phyloP scores from a whole-genome alignment of 345 rosid genomes.

The Eucalyptus curtisii region DNA sequence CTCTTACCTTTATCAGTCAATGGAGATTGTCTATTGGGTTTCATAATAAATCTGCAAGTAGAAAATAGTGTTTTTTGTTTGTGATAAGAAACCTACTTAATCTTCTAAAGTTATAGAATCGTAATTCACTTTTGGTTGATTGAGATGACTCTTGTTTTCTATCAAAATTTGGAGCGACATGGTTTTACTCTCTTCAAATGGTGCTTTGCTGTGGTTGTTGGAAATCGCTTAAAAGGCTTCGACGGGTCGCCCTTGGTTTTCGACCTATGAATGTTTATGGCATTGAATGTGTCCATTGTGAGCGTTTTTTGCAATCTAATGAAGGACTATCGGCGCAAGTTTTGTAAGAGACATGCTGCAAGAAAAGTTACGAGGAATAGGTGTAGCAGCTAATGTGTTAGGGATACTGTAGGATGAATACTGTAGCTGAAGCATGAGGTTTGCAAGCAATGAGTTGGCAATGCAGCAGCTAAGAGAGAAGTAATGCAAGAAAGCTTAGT shows the following conservation, averaged over 20 bases:
- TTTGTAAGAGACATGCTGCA: neutral
- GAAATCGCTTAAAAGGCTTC: neutral
- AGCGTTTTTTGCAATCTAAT: neutral
- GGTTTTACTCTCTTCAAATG: neutral
- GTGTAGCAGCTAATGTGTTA: neutral
- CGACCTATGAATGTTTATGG: neutral
- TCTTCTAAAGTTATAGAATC: neutral
- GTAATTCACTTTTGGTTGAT: neutral
- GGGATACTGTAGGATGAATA: neutral
- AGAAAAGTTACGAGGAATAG: neutral
- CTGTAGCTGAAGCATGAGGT: neutral
- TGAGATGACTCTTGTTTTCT: neutral
- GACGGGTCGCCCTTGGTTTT: neutral
- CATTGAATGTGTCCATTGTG: neutral
- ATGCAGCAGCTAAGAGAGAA: neutral
- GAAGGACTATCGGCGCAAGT: neutral
- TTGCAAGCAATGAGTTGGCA: neutral
- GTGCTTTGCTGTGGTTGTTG: neutral
- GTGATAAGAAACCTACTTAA: neutral
- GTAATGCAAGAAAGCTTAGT: neutral
- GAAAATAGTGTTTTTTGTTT: neutral
- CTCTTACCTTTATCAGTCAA: neutral
- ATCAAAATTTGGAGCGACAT: neutral
- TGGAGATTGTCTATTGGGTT: neutral
- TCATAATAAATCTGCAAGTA: neutral